Evolutionary conservation across 148 eudicot species (phyloP).

Genomic region (Bassia scoparia): DNA sequence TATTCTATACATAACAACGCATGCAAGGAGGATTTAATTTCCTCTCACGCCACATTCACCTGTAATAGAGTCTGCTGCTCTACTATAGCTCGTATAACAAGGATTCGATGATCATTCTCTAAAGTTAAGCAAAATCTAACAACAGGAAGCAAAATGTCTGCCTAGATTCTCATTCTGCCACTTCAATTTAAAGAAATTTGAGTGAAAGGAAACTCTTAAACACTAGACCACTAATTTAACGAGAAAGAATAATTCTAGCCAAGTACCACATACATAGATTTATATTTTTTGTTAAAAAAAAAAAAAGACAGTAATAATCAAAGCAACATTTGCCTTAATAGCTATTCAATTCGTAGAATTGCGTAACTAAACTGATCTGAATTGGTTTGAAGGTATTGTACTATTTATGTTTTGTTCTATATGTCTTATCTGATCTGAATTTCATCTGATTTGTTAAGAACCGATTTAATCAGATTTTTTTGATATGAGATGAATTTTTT

Average conservation of each 20-base stretch:
- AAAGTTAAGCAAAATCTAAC: neutral
- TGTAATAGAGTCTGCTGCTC: constrained; percentile 19
- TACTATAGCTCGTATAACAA: neutral
- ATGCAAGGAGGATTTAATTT: constrained; percentile 70
- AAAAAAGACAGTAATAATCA: neutral
- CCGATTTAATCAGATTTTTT: too few relatives aligned
- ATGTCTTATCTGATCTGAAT: too few relatives aligned
- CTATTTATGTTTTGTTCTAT: too few relatives aligned
- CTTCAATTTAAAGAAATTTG: neutral
- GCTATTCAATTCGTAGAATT: too few relatives aligned
- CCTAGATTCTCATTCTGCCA: neutral
- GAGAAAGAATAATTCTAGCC: neutral
- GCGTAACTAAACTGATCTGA: too few relatives aligned
- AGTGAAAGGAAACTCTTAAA: neutral
- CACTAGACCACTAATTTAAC: neutral
- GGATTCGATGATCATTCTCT: neutral
- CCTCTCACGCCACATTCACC: constrained; percentile 78
- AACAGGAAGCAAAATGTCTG: neutral
- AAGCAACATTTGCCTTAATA: too few relatives aligned
- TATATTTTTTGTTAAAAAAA: neutral
- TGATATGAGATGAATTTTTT: too few relatives aligned
- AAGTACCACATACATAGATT: neutral
- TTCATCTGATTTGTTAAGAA: too few relatives aligned
- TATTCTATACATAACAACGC: constrained; percentile 79
- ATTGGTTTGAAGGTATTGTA: too few relatives aligned